Evolutionary conservation across 768 basidiomycete species (phyloP).

Genomic region (Mycena maculata): DNA sequence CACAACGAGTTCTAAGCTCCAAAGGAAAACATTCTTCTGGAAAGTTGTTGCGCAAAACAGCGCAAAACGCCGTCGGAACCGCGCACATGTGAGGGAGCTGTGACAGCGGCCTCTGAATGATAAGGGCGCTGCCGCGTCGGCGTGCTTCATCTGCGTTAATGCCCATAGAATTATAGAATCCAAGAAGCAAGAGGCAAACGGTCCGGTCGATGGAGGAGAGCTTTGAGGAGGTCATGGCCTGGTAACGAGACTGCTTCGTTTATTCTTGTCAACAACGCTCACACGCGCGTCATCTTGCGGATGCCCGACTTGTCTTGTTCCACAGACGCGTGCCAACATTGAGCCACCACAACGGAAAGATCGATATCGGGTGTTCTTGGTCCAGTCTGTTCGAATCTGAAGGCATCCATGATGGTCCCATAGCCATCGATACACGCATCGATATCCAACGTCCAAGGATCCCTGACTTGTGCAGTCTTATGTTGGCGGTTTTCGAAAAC

Average conservation of each 20-base stretch:
- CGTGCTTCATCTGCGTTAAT: not conserved
- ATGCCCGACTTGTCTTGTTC: slow-evolving; percentile 15
- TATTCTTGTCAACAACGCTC: slow-evolving; percentile 15
- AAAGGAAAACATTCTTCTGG: not conserved
- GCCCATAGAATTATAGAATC: not conserved
- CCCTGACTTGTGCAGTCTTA: too few relatives aligned
- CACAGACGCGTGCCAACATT: too few relatives aligned
- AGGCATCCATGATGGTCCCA: too few relatives aligned
- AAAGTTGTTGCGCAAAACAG: too few relatives aligned
- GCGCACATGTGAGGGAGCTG: too few relatives aligned
- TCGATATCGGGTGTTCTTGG: too few relatives aligned
- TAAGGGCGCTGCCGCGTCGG: slow-evolving; percentile 17
- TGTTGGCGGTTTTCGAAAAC: too few relatives aligned
- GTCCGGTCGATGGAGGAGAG: slow-evolving; percentile 1
- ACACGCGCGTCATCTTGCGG: slow-evolving; percentile 9
- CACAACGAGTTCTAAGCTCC: not conserved
- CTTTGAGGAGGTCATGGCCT: slow-evolving; percentile 1
- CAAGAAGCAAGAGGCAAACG: slow-evolving; percentile 11
- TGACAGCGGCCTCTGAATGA: not conserved
- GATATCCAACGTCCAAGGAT: too few relatives aligned
- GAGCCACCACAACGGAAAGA: too few relatives aligned
- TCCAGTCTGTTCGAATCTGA: too few relatives aligned
- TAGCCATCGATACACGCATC: too few relatives aligned
- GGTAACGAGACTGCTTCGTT: not conserved
- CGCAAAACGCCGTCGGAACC: too few relatives aligned